Evolutionary conservation across 768 basidiomycete genomes (phyloP).

Genomic region (Boletus rubroflammeus): DNA sequence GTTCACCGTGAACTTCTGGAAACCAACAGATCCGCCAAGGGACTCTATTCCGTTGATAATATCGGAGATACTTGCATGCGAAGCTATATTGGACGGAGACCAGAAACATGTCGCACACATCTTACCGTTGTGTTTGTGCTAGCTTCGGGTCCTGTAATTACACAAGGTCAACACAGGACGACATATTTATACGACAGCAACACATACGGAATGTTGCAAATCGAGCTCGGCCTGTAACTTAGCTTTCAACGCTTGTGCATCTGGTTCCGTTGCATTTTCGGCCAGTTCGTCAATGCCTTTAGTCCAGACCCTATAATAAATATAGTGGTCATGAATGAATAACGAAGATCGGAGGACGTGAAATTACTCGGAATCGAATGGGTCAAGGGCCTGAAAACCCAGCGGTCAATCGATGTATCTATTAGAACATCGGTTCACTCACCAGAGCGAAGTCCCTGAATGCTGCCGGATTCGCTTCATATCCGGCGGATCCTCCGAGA

Average conservation of each 20-base stretch:
- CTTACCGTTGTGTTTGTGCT: constrained; percentile 1
- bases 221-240: constrained; percentile 1
- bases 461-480: not conserved
- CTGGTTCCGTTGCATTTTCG: not conserved
- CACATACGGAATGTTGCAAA: not conserved
- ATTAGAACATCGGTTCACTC: not conserved
- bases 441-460: not conserved
- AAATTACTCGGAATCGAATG: not conserved
- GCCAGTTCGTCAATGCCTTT: not conserved
- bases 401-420: not conserved
- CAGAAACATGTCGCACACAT: not conserved
- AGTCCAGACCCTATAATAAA: not conserved
- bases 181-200: too few species aligned
- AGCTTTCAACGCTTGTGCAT: not conserved
- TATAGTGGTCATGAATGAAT: not conserved
- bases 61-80: not conserved
- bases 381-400: not conserved
- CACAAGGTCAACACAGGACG: not conserved
- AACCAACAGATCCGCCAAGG: constrained; percentile 1
- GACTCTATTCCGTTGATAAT: constrained; percentile 1
- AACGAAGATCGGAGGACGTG: not conserved
- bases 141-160: not conserved
- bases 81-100: not conserved
- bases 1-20: not conserved
- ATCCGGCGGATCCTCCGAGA: constrained; percentile 2